Base-by-base conservation (phyloP, 495 filamentous ascomycete genomes). In the Barbatosphaeria neglecta region DNA sequence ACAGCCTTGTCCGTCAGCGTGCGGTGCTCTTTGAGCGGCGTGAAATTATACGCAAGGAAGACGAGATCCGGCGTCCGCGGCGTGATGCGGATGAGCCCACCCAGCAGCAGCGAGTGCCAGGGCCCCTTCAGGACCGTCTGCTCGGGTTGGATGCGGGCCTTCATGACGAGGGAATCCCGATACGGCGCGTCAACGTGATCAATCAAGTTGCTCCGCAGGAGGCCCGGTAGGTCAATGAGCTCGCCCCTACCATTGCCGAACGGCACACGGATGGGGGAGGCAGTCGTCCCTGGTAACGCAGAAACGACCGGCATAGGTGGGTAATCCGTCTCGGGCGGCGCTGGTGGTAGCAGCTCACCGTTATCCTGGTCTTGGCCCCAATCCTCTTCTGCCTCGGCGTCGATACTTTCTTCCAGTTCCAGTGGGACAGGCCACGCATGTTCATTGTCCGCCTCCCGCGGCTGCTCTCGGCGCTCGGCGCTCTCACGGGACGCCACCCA, bases 241-340 rank as follows among this genome's bases (percentile, higher is more conserved):
- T 99, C 92, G 42, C 92, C 90, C 52, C 77, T 82, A 9, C 83
- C 82, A 48, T 76, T 78, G 38, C 88, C 88, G 55, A 90, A 97
- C 7, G 86, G 82, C 41, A 95, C 73, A 17, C 92, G 80, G 52
- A 99, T 95, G 0, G 92, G 92, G 0, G 87, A 90, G 2, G 88
- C 92, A 0, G 92, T 99, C 0, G 92, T 99, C 1, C 92, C 92
- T 1, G 92, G 87, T 18, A 98, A 68, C 8, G 85, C 72, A 1
- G 89, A 95, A 17, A 95, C 78, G 9, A 89, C 59, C 2, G 90
- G 90, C 73, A 95, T 86, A 3, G 72, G 68, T 18, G 90, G 90
- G 55, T 77, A 94, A 6, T 78, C 61, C 6, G 74, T 80, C 51
- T 93, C 87, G 18, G 65, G 69, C 48, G 74, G 85, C 13, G 80